Conservation (phyloP, 257 asterid species). For the Schizonepeta tenuifolia region DNA sequence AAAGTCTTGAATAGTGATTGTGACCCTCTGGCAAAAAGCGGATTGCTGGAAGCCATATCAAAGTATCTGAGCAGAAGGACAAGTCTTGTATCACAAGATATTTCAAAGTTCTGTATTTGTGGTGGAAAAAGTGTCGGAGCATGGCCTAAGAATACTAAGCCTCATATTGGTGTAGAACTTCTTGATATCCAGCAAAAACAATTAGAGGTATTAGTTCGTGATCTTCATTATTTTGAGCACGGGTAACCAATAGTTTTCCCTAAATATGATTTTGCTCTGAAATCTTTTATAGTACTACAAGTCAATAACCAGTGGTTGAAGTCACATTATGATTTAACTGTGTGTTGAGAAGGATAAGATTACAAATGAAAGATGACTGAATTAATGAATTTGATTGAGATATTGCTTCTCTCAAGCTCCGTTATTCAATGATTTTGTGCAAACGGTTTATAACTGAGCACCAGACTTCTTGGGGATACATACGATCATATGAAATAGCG, state of each 20-base stretch:
- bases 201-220: slow-evolving; percentile 56
- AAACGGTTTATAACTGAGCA: slow-evolving; percentile 15
- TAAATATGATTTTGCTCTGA: background rate
- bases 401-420: background rate
- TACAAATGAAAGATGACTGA: slow-evolving; percentile 5
- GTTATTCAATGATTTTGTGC: slow-evolving; percentile 18
- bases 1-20: slow-evolving; percentile 54
- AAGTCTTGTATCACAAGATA: slow-evolving; percentile 58
- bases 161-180: slow-evolving; percentile 45
- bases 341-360: background rate
- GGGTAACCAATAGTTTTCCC: background rate
- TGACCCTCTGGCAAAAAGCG: slow-evolving; percentile 56
- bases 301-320: background rate
- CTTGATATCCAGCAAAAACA: slow-evolving; percentile 68
- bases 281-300: background rate
- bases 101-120: slow-evolving; percentile 68
- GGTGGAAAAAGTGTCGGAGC: slow-evolving; percentile 51
- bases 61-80: slow-evolving; percentile 66
- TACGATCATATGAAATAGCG: slow-evolving; percentile 12
- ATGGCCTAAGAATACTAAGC: slow-evolving; percentile 34
- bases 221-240: slow-evolving; percentile 10
- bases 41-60: slow-evolving; percentile 63
- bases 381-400: background rate
- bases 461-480: slow-evolving; percentile 4
- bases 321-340: slow-evolving; percentile 3